Base-by-base conservation (phyloP, 2,329 filamentous ascomycete genomes). In the Aspergillus unguis region DNA sequence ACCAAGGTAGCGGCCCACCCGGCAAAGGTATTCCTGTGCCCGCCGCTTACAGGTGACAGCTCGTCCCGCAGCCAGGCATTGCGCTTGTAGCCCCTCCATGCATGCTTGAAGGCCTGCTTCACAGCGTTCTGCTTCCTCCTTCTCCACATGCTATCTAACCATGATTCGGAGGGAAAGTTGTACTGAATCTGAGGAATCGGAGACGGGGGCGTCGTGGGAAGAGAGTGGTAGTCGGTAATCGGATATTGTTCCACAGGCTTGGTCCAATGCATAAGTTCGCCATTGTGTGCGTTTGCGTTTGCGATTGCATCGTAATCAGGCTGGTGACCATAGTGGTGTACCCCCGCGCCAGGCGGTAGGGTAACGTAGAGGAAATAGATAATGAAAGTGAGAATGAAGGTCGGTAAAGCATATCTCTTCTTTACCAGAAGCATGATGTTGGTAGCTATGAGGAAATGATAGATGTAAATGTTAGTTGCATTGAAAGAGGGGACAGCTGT, bases 1-100 rank as follows among this genome's bases (percentile, higher is more conserved):
- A 96, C 88, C 53, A 96, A 70, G 0, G 91, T 95, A 17, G 91
- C 91, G 33, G 88, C 88, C 91, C 91, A 96, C 46, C 88, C 90
- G 62, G 90, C 92, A 71, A 97, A 97, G 0, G 90, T 87, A 64
- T 96, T 88, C n/a, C 83, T 81, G 58, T 78, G 83, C 10, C 75
- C 75, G 37, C 85, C 85, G 50, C 83, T 83, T 5, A 92, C 77
- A 1, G 94, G 94, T 25, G 75, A 80, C 10, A 97, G 75, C 74
- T 97, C 94, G 67, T 99, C 94, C 60, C 92, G 88, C 62, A 86
- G 80, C 85, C 88, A 95, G 9, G 92, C 92, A 64, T 86, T 80
- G 51, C 84, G 78, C 65, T 82, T 87, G 73, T 97, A 99, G 40
- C 89, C 90, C 8, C 78, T 75, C 92, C 94, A 97, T 0, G 90